A percentile compares a stretch with the other conserved stretches of the same genome.
These are phyloP conservation scores for Talaromyces pinophilus DNA, from an alignment of 2,329 filamentous ascomycete species.

Conservation along the genomic window DNA sequence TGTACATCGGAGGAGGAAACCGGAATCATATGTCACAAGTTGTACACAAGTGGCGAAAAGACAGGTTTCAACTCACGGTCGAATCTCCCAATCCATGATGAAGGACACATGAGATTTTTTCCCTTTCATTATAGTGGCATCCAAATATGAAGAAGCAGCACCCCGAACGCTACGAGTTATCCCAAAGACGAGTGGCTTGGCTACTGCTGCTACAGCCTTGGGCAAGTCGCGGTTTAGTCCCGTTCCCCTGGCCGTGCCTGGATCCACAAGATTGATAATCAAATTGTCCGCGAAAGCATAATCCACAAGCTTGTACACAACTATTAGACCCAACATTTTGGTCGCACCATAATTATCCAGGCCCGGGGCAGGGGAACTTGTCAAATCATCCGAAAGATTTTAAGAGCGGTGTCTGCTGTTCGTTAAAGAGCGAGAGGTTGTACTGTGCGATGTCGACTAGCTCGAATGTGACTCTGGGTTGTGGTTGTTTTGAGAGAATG, in stretches of 20 bases:
- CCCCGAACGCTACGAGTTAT: neutral
- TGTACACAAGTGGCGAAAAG: neutral
- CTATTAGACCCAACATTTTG: conserved; percentile 29
- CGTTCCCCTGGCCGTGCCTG: conserved; percentile 46
- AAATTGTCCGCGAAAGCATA: conserved; percentile 45
- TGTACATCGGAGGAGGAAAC: neutral
- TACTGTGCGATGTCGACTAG: no score
- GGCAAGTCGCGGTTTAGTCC: conserved; percentile 30
- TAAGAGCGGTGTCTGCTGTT: conserved; percentile 23
- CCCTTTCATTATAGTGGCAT: conserved; percentile 51
- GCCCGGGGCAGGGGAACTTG: neutral
- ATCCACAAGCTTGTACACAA: conserved; percentile 43
- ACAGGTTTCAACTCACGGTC: neutral
- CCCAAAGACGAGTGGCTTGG: neutral
- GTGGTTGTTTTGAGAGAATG: no score
- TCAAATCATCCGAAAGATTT: conserved; percentile 32
- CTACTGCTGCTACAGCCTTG: neutral
- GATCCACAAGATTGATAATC: conserved; percentile 51
- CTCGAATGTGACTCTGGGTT: no score
- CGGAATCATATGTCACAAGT: neutral
- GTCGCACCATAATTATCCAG: neutral
- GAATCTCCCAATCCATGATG: conserved; percentile 52
- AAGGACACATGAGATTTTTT: conserved; percentile 56
- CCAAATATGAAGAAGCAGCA: conserved; percentile 52
- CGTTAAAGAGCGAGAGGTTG: no score